Evolutionary conservation across 1,139 yeast genomes (phyloP).

Genomic region (Suhomyces taliae): DNA sequence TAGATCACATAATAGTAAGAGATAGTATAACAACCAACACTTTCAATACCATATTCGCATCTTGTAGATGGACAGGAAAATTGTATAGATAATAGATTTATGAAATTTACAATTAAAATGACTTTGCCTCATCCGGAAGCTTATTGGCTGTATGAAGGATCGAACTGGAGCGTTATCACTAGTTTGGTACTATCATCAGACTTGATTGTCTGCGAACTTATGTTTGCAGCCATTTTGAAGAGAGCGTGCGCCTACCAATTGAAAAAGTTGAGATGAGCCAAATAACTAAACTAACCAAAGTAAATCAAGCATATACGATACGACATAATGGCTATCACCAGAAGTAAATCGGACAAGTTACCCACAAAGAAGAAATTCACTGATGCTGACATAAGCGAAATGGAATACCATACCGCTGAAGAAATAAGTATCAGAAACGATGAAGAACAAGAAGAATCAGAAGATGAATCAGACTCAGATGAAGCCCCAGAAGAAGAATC

Average conservation of each 20-base stretch:
- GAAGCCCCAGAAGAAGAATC: constrained; percentile 55
- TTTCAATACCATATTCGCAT: too few relatives aligned
- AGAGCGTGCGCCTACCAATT: not conserved
- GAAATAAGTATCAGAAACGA: constrained; percentile 15
- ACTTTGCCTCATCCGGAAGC: not conserved
- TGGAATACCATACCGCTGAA: constrained; percentile 22
- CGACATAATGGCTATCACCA: constrained; percentile 19
- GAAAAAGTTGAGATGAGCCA: constrained; percentile 7
- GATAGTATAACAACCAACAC: too few relatives aligned
- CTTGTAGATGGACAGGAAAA: too few relatives aligned
- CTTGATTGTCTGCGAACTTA: too few relatives aligned
- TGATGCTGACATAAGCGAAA: constrained; percentile 15
- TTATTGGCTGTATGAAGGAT: not conserved
- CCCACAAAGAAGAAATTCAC: constrained; percentile 21
- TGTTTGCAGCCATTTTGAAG: constrained; percentile 3
- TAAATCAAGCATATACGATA: not conserved
- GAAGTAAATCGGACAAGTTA: constrained; percentile 15
- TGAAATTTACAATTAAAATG: not conserved
- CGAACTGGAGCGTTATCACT: too few relatives aligned
- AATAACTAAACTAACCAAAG: not conserved
- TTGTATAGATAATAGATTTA: too few relatives aligned
- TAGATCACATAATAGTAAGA: too few relatives aligned
- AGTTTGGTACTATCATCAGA: too few relatives aligned
- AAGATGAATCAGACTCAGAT: constrained; percentile 29
- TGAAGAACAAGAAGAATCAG: constrained; percentile 18